A percentile compares a stretch with the other conserved stretches of the same genome.
These are phyloP conservation scores for Gaertneriomyces sp. DNA, from an alignment of 192 early-diverging fungal species.

Conservation along the genomic window DNA sequence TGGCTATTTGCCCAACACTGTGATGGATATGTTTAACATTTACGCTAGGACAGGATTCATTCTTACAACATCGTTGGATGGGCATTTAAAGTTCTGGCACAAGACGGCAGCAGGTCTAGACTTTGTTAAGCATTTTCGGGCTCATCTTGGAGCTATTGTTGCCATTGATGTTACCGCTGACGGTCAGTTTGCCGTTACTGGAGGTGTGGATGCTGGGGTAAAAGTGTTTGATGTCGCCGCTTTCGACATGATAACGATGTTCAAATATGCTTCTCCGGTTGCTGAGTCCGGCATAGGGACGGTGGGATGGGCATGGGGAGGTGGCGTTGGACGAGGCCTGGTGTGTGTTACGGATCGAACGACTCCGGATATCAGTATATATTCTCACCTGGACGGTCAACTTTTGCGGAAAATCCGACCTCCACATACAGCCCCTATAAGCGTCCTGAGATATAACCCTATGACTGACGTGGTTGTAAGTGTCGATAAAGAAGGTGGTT, in stretches of 20 bases:
- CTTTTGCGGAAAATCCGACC: conserved; percentile 42
- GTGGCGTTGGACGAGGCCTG: too few species aligned
- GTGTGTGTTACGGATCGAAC: too few species aligned
- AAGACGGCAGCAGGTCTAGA: conserved; percentile 88
- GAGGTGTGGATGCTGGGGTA: conserved; percentile 75
- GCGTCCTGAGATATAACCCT: conserved; percentile 79
- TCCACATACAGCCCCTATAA: conserved; percentile 70
- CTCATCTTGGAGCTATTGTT: conserved; percentile 73
- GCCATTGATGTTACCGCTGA: conserved; percentile 53
- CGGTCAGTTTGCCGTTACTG: conserved; percentile 76
- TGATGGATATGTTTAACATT: conserved; percentile 8
- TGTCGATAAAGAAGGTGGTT: conserved; percentile 79
- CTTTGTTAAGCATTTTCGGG: conserved; percentile 96
- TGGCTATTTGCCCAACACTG: neutral
- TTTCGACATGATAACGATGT: conserved; percentile 63
- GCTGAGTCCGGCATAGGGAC: too few species aligned
- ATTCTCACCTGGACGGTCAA: too few species aligned
- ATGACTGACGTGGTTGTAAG: conserved; percentile 73
- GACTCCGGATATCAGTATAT: too few species aligned
- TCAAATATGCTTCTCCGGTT: too few species aligned
- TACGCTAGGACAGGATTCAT: conserved; percentile 76
- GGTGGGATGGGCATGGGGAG: too few species aligned
- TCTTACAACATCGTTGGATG: conserved; percentile 90
- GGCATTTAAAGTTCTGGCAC: conserved; percentile 99
- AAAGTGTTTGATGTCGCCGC: conserved; percentile 96